Evolutionary conservation across 768 basidiomycete genomes (phyloP).

Genomic region (Russula sp.): DNA sequence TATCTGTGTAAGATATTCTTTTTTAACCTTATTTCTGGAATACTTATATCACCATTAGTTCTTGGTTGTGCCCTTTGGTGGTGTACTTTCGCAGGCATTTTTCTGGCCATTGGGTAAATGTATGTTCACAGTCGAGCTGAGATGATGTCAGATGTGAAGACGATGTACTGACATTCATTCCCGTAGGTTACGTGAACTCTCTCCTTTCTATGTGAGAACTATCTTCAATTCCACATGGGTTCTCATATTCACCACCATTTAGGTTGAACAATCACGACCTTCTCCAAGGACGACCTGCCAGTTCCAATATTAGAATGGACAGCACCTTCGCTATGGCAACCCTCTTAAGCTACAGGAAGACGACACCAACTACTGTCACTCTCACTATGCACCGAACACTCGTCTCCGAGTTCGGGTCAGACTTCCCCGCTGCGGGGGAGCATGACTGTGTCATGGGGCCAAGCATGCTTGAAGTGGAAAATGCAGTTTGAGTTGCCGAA

Average conservation of each 20-base stretch:
- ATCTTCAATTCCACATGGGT: too few species aligned
- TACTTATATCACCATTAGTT: constrained; percentile 10
- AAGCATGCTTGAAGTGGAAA: too few species aligned
- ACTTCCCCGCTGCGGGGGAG: too few species aligned
- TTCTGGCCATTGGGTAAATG: constrained; percentile 49
- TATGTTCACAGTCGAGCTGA: constrained; percentile 23
- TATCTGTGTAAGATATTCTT: constrained; percentile 11
- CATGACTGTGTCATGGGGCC: too few species aligned
- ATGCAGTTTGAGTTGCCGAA: too few species aligned
- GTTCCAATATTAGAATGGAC: neutral
- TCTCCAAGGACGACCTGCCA: neutral
- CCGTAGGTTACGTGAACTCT: constrained; percentile 44
- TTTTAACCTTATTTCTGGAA: neutral
- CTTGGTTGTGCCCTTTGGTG: constrained; percentile 29
- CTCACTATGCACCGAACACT: too few species aligned
- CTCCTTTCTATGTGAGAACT: constrained; percentile 31
- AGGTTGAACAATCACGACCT: constrained; percentile 11
- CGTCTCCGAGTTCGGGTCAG: too few species aligned
- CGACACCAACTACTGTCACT: too few species aligned
- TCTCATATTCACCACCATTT: neutral
- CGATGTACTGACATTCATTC: neutral
- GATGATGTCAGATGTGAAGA: neutral
- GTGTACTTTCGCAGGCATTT: constrained; percentile 40
- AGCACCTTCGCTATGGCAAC: too few species aligned
- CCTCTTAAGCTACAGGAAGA: too few species aligned